Evolutionary conservation across 106 monocot genomes (phyloP), one percentile per base, ranked within the genome.

Genomic region (Acorus calamus): DNA sequence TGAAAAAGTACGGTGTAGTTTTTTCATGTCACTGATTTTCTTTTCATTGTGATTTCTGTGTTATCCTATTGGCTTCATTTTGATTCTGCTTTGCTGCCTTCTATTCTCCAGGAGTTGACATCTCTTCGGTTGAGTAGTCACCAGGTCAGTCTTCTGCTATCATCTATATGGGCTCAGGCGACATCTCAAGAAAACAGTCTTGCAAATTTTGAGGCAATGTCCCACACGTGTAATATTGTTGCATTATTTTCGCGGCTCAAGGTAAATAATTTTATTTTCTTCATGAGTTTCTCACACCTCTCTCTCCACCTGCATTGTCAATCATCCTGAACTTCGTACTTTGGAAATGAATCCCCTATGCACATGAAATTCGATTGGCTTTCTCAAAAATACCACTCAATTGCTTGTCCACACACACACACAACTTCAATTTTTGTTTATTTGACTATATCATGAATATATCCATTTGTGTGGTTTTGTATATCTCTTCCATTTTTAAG

Each of bases 171-270:
- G 91, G 60, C 71, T 66, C 91, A 91, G 62, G 80, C 80, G 62
- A 71, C 76, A 54, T 83, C 73, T 61, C 80, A 72, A 63, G 84
- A 87, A 14, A 96, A 96, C 67, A 75, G 47, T 43, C 82, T 85
- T 46, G 46, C 68, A 63, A 85, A 88, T 76, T 96, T 81, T 73
- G 96, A 96, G 70, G 96, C 87, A 70, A 82, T 96, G 71, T 80
- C 82, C 45, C 90, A 85, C 66, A 91, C 73, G 44, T 96, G 74
- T 68, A 77, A 71, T 52, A 66, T 96, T 68, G 66, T 76, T 70
- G 58, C 91, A 63, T 69, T 78, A 13, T 74, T 76, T 81, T 85
- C 87, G 61, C 79, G 55, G 63, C 11, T 66, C 11, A 82, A 94
- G 62, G 94, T 90, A 62, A 79, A 81, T 81, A 70, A 28, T 28